Conservation (phyloP, 2,329 filamentous ascomycete genomes). For the Phaeosphaeria sp. region DNA sequence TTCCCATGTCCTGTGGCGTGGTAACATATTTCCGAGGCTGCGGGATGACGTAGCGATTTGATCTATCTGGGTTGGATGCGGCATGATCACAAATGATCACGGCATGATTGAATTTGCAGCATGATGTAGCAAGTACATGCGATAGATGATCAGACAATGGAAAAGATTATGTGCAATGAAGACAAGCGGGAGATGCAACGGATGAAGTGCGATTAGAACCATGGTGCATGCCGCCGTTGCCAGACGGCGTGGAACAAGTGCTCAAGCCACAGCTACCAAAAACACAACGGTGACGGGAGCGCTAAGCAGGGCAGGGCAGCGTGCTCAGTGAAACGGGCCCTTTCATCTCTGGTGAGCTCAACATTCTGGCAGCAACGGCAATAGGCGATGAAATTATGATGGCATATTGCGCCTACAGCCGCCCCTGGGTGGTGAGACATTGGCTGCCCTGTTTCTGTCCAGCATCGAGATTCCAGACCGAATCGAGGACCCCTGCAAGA, state of each 20-base stretch:
- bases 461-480: not conserved
- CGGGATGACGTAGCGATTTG: slow-evolving; percentile 1
- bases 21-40: slow-evolving; percentile 1
- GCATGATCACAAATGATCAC: slow-evolving; percentile 2
- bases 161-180: not conserved
- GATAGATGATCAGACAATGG: not conserved
- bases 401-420: not conserved
- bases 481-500: not conserved
- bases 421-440: slow-evolving; percentile 3
- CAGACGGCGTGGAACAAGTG: slow-evolving; percentile 8
- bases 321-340: not conserved
- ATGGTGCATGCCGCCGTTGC: slow-evolving; percentile 1
- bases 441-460: slow-evolving; percentile 5
- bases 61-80: slow-evolving; percentile 6
- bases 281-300: not conserved
- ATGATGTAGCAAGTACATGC: not conserved
- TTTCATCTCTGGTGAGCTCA: slow-evolving; percentile 1
- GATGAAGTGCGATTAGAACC: slow-evolving; percentile 2
- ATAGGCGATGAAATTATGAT: not conserved
- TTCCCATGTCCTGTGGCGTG: slow-evolving; percentile 4
- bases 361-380: not conserved
- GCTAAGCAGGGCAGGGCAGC: not conserved
- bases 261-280: slow-evolving; percentile 1
- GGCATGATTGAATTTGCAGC: not conserved
- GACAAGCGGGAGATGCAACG: not conserved